These are phyloP conservation scores for Fraxinus sp. DNA, from an alignment of 305 asterid species.

Conservation along the genomic window DNA sequence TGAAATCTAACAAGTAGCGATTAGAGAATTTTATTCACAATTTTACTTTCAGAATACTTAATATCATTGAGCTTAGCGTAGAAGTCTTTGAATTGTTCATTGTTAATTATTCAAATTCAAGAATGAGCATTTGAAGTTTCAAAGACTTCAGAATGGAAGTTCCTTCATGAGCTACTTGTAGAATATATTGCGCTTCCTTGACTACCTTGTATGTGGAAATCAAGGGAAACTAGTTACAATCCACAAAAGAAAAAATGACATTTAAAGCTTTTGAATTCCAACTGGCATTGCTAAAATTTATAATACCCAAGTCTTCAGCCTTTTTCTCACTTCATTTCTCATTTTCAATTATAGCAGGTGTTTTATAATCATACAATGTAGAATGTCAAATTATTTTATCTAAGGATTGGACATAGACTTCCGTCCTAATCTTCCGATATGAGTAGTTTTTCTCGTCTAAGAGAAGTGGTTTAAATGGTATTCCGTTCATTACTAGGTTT, in stretches of 20 bases:
- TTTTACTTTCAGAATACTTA: too few relatives aligned
- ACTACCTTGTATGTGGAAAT: neutral
- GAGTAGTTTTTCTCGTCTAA: too few relatives aligned
- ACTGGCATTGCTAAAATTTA: too few relatives aligned
- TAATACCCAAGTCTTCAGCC: too few relatives aligned
- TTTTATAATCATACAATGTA: too few relatives aligned
- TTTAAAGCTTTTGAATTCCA: neutral
- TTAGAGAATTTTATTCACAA: too few relatives aligned
- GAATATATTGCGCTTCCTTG: neutral
- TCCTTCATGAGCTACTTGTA: neutral
- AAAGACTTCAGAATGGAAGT: too few relatives aligned
- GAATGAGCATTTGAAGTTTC: neutral
- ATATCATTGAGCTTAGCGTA: neutral
- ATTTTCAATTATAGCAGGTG: too few relatives aligned
- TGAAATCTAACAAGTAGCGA: too few relatives aligned
- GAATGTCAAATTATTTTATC: neutral
- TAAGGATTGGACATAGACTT: neutral
- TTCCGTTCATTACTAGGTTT: too few relatives aligned
- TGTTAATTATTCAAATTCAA: neutral
- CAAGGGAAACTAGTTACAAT: neutral
- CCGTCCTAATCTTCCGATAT: neutral
- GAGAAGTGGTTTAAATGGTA: too few relatives aligned
- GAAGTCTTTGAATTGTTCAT: neutral
- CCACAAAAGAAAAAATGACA: neutral
- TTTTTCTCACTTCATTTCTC: neutral